Evolutionary conservation across 345 rosid species (phyloP).

Genomic region (Nasturtium officinale): DNA sequence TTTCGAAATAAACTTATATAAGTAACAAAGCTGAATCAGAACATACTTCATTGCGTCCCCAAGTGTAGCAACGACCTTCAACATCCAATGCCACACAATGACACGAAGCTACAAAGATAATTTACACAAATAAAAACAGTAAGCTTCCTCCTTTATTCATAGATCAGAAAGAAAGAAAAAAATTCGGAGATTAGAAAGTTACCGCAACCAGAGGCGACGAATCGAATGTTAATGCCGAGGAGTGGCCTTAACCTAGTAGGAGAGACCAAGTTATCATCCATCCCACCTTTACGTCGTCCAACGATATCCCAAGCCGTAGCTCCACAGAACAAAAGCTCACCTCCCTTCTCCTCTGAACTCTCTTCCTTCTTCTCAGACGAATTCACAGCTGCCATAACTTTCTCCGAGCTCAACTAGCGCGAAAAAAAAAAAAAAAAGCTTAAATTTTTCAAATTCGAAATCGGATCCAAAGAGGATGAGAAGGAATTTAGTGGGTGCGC

Average conservation of each 20-base stretch:
- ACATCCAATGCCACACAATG: constrained; percentile 97
- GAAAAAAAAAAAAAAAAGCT: not conserved
- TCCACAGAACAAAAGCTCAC: constrained; percentile 94
- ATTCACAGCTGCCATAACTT: constrained; percentile 55
- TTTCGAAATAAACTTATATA: not conserved
- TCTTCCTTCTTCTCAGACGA: constrained; percentile 60
- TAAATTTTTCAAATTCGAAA: not conserved
- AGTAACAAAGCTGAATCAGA: not conserved
- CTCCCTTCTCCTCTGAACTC: constrained; percentile 63
- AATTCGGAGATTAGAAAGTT: constrained; percentile 23
- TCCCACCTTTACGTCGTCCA: constrained; percentile 64
- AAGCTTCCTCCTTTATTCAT: constrained; percentile 7
- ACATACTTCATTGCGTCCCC: constrained; percentile 96
- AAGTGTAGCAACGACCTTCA: constrained; percentile 94
- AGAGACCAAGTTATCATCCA: constrained; percentile 78
- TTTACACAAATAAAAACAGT: constrained; percentile 1
- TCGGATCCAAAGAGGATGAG: constrained; percentile 54
- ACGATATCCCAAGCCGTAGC: constrained; percentile 75
- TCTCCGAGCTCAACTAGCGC: not conserved
- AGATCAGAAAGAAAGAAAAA: constrained; percentile 8
- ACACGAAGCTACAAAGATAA: constrained; percentile 67
- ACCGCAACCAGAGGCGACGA: constrained; percentile 89
- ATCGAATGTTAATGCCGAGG: constrained; percentile 70
- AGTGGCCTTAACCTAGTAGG: constrained; percentile 95
- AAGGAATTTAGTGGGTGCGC: constrained; percentile 5